phyloP scores from a whole-genome alignment of 768 basidiomycete species.

The Termitomyces sp. region DNA sequence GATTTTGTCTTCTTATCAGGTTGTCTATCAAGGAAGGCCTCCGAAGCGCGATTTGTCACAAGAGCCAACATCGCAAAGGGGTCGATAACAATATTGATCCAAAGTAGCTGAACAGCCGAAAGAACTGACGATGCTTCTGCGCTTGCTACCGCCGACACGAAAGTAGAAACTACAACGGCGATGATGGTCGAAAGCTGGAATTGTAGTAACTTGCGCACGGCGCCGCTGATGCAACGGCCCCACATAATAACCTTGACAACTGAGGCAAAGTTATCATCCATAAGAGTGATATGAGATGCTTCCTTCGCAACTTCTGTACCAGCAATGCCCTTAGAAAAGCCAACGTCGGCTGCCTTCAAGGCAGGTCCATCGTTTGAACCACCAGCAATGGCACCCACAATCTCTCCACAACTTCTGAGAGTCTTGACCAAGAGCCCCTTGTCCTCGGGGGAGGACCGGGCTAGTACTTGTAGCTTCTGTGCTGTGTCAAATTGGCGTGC shows the following conservation, averaged over 20 bases:
- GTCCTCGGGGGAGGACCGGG: slow-evolving; percentile 95
- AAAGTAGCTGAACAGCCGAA: slow-evolving; percentile 92
- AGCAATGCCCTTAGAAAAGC: slow-evolving; percentile 94
- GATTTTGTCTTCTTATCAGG: slow-evolving; percentile 88
- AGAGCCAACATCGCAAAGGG: slow-evolving; percentile 96
- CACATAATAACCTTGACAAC: slow-evolving; percentile 98
- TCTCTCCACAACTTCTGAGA: slow-evolving; percentile 82
- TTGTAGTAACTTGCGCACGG: slow-evolving; percentile 95
- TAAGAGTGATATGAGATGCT: slow-evolving; percentile 96
- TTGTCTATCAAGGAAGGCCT: slow-evolving; percentile 75
- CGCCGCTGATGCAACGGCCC: slow-evolving; percentile 98
- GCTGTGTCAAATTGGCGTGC: slow-evolving; percentile 78
- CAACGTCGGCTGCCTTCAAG: slow-evolving; percentile 91
- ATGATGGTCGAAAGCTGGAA: slow-evolving; percentile 94
- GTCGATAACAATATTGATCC: slow-evolving; percentile 99
- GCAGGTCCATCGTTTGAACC: no score
- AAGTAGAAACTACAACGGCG: slow-evolving; percentile 91
- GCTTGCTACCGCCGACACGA: slow-evolving; percentile 85
- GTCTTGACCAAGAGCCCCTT: slow-evolving; percentile 94
- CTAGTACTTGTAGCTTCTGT: slow-evolving; percentile 91
- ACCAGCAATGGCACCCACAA: slow-evolving; percentile 93
- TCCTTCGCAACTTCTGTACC: slow-evolving; percentile 99
- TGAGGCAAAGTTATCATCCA: slow-evolving; percentile 95
- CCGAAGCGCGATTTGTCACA: slow-evolving; percentile 91
- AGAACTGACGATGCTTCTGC: slow-evolving; percentile 73